Evolutionary conservation across 2,329 filamentous ascomycete genomes (phyloP), one percentile per base, ranked within the genome.

Genomic region (Scedosporium aurantiacum): DNA sequence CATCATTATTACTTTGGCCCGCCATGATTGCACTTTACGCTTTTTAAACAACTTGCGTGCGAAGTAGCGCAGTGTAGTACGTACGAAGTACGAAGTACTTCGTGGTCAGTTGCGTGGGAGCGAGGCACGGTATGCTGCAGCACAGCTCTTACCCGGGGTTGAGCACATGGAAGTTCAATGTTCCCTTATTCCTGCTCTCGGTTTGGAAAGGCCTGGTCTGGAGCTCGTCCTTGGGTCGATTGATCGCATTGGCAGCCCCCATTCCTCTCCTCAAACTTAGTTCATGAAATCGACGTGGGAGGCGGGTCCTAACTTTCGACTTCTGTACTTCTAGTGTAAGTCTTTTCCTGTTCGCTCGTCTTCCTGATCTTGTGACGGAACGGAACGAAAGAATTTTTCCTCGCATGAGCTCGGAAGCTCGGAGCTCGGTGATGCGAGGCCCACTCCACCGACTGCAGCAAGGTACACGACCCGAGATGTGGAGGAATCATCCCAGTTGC

Each of bases 341-440:
- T 37, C 43, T 47, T 14, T 14, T 47, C 5, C 43, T 47, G 43
- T 21, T 47, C 43, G 43, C 43, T 47, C n/a, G 43, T 21, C 43
- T 21, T 47, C 21, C 23, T 23, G 50, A 27, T 23, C 50, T 5
- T 23, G 50, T 23, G 23, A 18, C 50, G 18, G 50, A 54, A 23
- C 18, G 18, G 23, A 54, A 27, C 18, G 50, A 25, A 47, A 47
- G 21, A 47, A 47, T 18, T 23, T 23, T 23, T 54, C 27, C 18
- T 54, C 50, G 50, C 50, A 14, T 54, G 50, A 54, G 50, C 57
- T 59, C 57, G 57, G 57, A 50, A 47, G 23, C 37, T 59, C 57
- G 57, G 57, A 59, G 57, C 57, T 59, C 57, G 57, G 57, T 47
- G 37, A 59, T 59, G 45, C 16, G 57, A 45, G 37, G 16, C 14